phyloP scores from a whole-genome alignment of 257 asterid genomes.

The Solanum raphanifolium region DNA sequence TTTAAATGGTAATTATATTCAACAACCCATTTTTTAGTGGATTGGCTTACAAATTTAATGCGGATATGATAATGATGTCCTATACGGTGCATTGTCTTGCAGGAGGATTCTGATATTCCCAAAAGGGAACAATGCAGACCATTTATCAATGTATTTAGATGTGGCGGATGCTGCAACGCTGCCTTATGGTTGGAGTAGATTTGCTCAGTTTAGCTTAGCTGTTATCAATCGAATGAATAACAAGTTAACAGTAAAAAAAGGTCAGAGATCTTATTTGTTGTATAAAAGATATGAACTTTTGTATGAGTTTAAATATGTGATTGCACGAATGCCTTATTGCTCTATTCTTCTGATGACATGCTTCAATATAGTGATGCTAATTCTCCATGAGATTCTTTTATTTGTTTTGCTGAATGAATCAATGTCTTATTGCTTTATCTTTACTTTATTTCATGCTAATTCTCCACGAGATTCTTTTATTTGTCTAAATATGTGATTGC shows the following conservation, averaged over 20 bases:
- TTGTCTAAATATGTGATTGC: neutral
- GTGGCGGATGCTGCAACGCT: slow-evolving; percentile 59
- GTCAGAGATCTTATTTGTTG: slow-evolving; percentile 12
- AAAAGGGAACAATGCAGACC: slow-evolving; percentile 77
- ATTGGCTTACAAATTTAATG: neutral
- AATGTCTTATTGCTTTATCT: neutral
- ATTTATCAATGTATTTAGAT: slow-evolving; percentile 75
- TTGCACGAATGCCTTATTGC: neutral
- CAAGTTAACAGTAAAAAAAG: slow-evolving; percentile 64
- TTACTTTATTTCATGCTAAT: neutral
- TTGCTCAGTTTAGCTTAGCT: slow-evolving; percentile 74
- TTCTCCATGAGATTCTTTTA: neutral
- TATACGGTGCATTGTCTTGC: slow-evolving; percentile 10
- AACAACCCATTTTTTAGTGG: neutral
- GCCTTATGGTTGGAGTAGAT: slow-evolving; percentile 88
- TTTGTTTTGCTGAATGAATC: neutral
- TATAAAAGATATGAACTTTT: neutral
- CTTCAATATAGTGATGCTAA: neutral
- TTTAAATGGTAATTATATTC: slow-evolving; percentile 39
- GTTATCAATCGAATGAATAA: slow-evolving; percentile 54
- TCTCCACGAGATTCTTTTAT: neutral
- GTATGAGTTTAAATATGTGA: neutral
- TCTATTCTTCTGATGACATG: neutral
- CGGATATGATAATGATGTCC: neutral
- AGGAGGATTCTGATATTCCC: slow-evolving; percentile 87